Base-by-base conservation (phyloP, 805 yeast species). In the Sugiyamaella boreocaroliniensis region DNA sequence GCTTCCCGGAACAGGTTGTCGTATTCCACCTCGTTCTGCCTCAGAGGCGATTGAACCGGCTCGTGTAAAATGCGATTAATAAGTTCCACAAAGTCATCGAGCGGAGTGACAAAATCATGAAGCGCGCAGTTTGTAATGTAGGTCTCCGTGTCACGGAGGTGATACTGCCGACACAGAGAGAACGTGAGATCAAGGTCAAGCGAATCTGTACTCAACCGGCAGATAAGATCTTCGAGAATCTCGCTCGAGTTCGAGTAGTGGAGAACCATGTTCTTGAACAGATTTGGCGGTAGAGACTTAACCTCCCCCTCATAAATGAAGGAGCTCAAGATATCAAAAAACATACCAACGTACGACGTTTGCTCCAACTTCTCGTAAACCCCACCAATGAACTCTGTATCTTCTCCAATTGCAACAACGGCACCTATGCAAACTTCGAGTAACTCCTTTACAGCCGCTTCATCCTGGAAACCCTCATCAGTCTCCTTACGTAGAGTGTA, bases 131-230 rank as follows among this genome's bases (percentile, higher is more conserved):
- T 87, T 86, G 92, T 86, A 16, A 93, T 77, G 64, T 80, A 89
- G 0, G 81, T 76, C 47, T 79, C 69, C 40, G 87, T 78, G 50
- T 87, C 95, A 37, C 73, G 71, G 5, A 90, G 69, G 7, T 76
- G 69, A 58, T 82, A 71, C 55, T 74, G 63, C 41, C 72, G 71
- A 64, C 96, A 84, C 15, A 86, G 68, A 11, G 73, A 73, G 12
- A 89, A 74, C 0, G 96, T 82, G 19, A 83, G 70, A 67, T 92
- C 96, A 40, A 92, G 77, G 63, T 92, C 96, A 48, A 93, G 73
- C 11, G 81, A 76, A 6, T 72, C 60, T 8, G 86, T 74, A 60
- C 89, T 90, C 22, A 92, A 64, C 1, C 80, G 69, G 59, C 95
- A 85, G 10, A 90, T 72, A 32, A 87, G 63, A 53, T 83, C 83